Conservation (phyloP, 768 basidiomycete species). For the Leccinum boreale region DNA sequence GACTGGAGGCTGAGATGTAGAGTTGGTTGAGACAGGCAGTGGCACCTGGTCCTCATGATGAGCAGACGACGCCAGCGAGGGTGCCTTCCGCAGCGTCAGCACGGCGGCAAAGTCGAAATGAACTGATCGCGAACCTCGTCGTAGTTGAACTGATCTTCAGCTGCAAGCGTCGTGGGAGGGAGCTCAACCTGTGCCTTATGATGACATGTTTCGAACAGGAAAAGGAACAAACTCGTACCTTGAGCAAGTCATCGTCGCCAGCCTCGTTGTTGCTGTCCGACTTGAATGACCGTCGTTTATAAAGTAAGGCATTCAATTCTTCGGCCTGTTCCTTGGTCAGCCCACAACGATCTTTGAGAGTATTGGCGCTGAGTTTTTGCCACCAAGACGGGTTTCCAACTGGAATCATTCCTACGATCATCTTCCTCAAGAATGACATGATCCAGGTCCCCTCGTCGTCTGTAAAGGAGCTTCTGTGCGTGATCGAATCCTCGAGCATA, state of each 20-base stretch:
- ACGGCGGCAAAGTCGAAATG: too few relatives aligned
- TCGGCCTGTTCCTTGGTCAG: slow-evolving; percentile 8
- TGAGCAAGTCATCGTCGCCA: too few relatives aligned
- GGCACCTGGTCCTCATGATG: too few relatives aligned
- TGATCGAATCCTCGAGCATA: slow-evolving; percentile 23
- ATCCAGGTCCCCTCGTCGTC: slow-evolving; percentile 16
- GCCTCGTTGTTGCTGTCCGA: background rate
- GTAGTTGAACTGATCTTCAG: background rate
- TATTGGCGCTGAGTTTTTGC: slow-evolving; percentile 7
- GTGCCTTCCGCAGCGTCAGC: too few relatives aligned
- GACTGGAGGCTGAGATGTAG: too few relatives aligned
- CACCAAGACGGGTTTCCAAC: slow-evolving; percentile 1
- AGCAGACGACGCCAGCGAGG: too few relatives aligned
- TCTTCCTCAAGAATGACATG: slow-evolving; percentile 21
- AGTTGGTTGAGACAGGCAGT: too few relatives aligned
- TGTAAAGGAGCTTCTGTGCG: slow-evolving; percentile 13
- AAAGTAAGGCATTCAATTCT: slow-evolving; percentile 1
- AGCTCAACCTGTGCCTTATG: background rate
- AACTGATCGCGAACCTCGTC: background rate
- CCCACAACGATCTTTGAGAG: slow-evolving; percentile 11
- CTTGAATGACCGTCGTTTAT: background rate
- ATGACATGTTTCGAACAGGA: background rate
- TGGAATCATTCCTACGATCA: slow-evolving; percentile 12
- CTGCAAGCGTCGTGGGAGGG: background rate
- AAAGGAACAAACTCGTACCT: background rate